Conservation (phyloP, 305 asterid genomes). For the Withania somnifera region DNA sequence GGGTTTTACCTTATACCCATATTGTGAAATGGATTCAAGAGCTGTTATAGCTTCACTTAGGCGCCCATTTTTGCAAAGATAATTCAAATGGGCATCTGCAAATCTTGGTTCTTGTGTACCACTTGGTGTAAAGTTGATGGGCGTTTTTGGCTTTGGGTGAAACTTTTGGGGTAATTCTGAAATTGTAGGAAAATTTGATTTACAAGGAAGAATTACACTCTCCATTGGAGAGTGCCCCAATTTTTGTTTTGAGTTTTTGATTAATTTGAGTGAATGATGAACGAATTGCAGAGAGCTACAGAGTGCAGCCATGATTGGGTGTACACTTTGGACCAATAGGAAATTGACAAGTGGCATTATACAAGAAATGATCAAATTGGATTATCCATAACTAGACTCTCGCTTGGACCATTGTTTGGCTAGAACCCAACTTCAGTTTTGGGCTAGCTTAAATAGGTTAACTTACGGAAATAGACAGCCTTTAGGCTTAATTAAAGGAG, state of each 20-base stretch:
- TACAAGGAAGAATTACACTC: slow-evolving; percentile 44
- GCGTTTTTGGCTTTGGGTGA: neutral
- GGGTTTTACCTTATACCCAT: slow-evolving; percentile 34
- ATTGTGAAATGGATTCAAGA: slow-evolving; percentile 23
- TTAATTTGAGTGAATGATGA: neutral
- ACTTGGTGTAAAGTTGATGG: slow-evolving; percentile 8
- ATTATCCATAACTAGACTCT: neutral
- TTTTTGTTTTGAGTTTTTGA: neutral
- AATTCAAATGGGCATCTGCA: slow-evolving; percentile 39
- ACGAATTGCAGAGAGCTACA: neutral
- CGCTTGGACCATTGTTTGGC: too few species aligned
- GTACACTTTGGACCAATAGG: neutral
- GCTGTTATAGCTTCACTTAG: slow-evolving; percentile 43
- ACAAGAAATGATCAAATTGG: neutral
- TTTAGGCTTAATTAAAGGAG: too few species aligned
- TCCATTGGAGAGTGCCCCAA: slow-evolving; percentile 31
- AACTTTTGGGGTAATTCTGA: slow-evolving; percentile 10
- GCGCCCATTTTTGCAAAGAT: slow-evolving; percentile 51
- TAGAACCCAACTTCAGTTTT: too few species aligned
- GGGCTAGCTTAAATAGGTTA: too few species aligned
- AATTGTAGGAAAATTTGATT: slow-evolving; percentile 22
- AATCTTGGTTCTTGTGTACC: slow-evolving; percentile 1
- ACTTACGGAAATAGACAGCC: too few species aligned
- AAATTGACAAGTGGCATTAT: slow-evolving; percentile 3
- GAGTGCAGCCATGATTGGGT: neutral